Conservation (phyloP, 176 grass and related monocot species). For the Panicum miliaceum region DNA sequence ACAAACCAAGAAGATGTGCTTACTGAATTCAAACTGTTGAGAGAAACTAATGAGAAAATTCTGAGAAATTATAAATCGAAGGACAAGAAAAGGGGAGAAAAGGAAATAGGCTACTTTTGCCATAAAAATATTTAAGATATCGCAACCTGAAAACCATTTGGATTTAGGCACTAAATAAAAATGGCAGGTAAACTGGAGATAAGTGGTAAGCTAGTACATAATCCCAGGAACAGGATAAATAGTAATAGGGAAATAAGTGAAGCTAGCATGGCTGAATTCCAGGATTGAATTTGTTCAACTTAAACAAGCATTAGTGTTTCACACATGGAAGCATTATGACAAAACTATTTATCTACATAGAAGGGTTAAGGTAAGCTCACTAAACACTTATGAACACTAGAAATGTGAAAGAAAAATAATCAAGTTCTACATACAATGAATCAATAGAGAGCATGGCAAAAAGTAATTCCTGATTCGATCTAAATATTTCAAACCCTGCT, state of each 20-base stretch:
- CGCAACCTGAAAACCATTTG: not conserved
- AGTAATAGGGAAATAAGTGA: not conserved
- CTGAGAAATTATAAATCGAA: not conserved
- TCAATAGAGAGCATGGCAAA: constrained; percentile 1
- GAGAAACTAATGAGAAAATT: not conserved
- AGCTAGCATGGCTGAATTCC: not conserved
- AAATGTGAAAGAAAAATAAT: not conserved
- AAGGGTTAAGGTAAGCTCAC: not conserved
- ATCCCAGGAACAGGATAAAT: constrained; percentile 1
- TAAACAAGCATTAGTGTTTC: constrained; percentile 25
- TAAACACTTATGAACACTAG: not conserved
- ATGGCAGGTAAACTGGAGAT: not conserved
- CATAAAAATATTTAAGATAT: not conserved
- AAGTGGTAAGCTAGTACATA: not conserved
- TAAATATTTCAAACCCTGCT: constrained; percentile 61
- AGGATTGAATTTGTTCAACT: not conserved
- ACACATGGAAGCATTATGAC: constrained; percentile 35
- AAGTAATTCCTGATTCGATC: constrained; percentile 20
- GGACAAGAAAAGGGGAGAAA: not conserved
- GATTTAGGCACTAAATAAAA: not conserved
- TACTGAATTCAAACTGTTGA: not conserved
- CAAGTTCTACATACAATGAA: not conserved
- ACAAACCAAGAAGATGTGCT: not conserved
- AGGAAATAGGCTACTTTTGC: not conserved
- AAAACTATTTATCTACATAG: constrained; percentile 25